Evolutionary conservation across 108 stramenopile species (phyloP), one percentile per base, ranked within the genome.

Genomic region (Nitzschia sp.): DNA sequence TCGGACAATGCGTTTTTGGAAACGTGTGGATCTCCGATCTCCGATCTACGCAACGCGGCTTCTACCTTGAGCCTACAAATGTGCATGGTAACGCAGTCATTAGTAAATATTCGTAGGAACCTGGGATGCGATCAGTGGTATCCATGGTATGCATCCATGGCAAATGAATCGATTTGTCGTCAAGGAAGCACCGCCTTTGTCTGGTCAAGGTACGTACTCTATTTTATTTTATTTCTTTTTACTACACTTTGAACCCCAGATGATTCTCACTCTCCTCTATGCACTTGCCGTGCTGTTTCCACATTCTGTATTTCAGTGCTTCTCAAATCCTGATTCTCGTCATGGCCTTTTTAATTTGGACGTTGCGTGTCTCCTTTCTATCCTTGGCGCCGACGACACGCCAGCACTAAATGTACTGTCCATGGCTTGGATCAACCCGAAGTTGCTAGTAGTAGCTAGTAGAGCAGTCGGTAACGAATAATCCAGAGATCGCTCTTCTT

Each of bases 71-170:
- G 41, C 15, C 9, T 16, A 0, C 60, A 61, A 61, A 19, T 61
- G 1, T 61, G 60, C 38, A 61, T 41, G 36, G 41, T 45, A 22
- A 61, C 60, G 36, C 41, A 61, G 60, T 38, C 35, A 22, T 23
- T 61, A 27, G 35, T 34, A 17, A 61, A 38, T 19, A 45, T 61
- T 5, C 60, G 60, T 16, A 13, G 60, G 16, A 25, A 5, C 22
- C 32, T 61, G 60, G 60, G 60, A 15, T 61, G 60, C 23, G 60
- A 61, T 26, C 17, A 61, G 25, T 61, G 60, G 60, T 61, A 61
- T 41, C 60, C 60, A 19, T 61, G 60, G 60, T 61, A 61, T 27
- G 60, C 41, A 45, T 25, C 23, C 60, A 61, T 61, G 32, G 33
- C 32, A 17, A 45, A 61, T 25, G 38, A 41, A 38, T 19, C 60